These are phyloP conservation scores for Cryptomeria japonica DNA, from an alignment of 75 land plant species.

Conservation along the genomic window DNA sequence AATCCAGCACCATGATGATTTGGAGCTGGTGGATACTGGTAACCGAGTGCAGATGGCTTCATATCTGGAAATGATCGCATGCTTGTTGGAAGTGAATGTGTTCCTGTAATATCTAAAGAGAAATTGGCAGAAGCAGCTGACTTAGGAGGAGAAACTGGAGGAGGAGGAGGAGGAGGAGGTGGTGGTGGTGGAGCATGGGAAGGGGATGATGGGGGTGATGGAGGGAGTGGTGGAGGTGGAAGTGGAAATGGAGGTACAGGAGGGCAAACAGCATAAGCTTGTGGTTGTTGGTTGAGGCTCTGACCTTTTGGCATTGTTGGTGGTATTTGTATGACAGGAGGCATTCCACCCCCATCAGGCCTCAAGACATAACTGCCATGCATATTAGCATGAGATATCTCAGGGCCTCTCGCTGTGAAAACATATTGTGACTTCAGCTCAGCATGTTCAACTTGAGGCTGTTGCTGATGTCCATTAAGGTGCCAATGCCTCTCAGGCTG, in stretches of 20 bases:
- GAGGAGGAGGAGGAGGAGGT: slow-evolving; percentile 22
- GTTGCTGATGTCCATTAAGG: not conserved
- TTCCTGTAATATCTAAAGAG: not conserved
- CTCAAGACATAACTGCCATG: not conserved
- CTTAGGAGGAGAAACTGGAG: slow-evolving; percentile 7
- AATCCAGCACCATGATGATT: slow-evolving; percentile 8
- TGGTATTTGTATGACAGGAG: not conserved
- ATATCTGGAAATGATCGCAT: slow-evolving; percentile 17
- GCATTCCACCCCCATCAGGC: not conserved
- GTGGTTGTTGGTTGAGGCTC: slow-evolving; percentile 7
- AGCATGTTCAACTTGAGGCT: slow-evolving; percentile 4
- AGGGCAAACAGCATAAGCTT: slow-evolving; percentile 4
- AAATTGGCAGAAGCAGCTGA: slow-evolving; percentile 13
- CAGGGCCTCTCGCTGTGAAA: not conserved
- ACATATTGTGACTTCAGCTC: slow-evolving; percentile 4
- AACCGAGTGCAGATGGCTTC: slow-evolving; percentile 8
- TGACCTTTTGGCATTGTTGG: slow-evolving; percentile 1
- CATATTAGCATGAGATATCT: slow-evolving; percentile 1
- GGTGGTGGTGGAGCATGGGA: not conserved
- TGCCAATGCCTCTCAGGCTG: not conserved
- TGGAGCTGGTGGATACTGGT: not conserved
- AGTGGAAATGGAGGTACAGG: slow-evolving; percentile 36
- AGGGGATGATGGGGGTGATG: slow-evolving; percentile 3
- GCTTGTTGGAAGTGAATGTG: slow-evolving; percentile 12
- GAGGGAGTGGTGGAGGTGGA: slow-evolving; percentile 36